A percentile compares a stretch with the other conserved stretches of the same genome.
phyloP scores from a whole-genome alignment of 306 rosid genomes.

The Vigna trinervia region DNA sequence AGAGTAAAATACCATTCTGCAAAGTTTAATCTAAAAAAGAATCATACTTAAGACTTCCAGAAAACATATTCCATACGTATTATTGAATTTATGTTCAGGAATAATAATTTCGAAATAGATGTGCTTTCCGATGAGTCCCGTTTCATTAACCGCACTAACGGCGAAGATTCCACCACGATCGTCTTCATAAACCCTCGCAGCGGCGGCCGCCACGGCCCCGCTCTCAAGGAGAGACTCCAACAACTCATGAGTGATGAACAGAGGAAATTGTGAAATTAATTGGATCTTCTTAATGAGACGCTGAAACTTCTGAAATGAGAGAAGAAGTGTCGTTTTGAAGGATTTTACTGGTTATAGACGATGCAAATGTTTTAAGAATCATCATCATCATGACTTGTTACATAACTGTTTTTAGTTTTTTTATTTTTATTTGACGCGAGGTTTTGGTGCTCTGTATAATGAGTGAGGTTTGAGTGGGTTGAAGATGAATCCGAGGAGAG shows the following conservation, averaged over 20 bases:
- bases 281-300: constrained; percentile 29
- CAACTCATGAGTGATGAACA: constrained; percentile 74
- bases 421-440: neutral
- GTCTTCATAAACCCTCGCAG: constrained; percentile 81
- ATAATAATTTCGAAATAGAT: too few species aligned
- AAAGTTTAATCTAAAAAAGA: too few species aligned
- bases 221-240: constrained; percentile 81
- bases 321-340: constrained; percentile 1
- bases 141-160: constrained; percentile 34
- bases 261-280: constrained; percentile 5
- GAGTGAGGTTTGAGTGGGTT: too few species aligned
- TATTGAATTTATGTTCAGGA: too few species aligned
- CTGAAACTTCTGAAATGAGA: neutral
- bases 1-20: too few species aligned
- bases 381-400: neutral
- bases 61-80: too few species aligned
- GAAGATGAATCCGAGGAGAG: too few species aligned
- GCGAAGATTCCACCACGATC: constrained; percentile 48
- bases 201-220: constrained; percentile 88
- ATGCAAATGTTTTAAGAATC: neutral
- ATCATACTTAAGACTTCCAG: too few species aligned
- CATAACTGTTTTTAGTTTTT: neutral
- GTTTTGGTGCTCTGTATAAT: too few species aligned
- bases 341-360: constrained; percentile 24
- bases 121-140: constrained; percentile 59